Conservation (phyloP, 1,284 basidiomycete genomes). For the Stereum hirsutum region DNA sequence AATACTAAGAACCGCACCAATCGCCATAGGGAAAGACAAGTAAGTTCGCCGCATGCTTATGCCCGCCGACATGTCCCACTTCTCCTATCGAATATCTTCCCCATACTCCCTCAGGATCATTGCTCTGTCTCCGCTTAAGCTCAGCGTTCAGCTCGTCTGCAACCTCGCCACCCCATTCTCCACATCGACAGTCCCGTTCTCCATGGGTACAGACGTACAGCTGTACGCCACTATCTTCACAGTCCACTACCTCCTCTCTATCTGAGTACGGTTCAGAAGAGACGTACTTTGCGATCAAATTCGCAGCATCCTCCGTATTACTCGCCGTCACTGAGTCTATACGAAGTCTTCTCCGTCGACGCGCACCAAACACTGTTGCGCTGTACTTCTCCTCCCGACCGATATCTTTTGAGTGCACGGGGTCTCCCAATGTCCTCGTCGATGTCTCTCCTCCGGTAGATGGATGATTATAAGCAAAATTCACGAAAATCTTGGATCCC, state of each 20-base stretch:
- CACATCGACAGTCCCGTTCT: constrained; percentile 39
- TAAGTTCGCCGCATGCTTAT: constrained; percentile 30
- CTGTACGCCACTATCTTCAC: constrained; percentile 24
- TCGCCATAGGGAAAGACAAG: constrained; percentile 1
- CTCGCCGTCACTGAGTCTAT: constrained; percentile 39
- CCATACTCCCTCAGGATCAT: constrained; percentile 6
- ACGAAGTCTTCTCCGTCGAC: constrained; percentile 29
- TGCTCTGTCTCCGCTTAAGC: constrained; percentile 15
- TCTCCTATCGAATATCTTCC: constrained; percentile 38
- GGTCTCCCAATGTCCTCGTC: too few species aligned
- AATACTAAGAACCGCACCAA: background rate
- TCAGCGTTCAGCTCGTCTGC: constrained; percentile 23
- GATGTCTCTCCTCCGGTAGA: too few species aligned
- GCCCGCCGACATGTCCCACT: constrained; percentile 77
- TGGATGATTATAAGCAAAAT: constrained; percentile 43
- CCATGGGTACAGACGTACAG: constrained; percentile 41
- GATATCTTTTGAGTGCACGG: background rate
- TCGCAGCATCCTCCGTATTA: constrained; percentile 25
- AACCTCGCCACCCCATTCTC: constrained; percentile 50
- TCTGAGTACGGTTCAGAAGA: background rate
- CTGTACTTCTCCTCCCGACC: constrained; percentile 18
- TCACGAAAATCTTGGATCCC: constrained; percentile 45
- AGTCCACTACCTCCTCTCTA: constrained; percentile 6
- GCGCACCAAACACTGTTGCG: constrained; percentile 41
- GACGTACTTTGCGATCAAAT: constrained; percentile 13